Evolutionary conservation across 106 monocot species (phyloP), one percentile per base, ranked within the genome.

Genomic region (Platanthera guangdongensis): DNA sequence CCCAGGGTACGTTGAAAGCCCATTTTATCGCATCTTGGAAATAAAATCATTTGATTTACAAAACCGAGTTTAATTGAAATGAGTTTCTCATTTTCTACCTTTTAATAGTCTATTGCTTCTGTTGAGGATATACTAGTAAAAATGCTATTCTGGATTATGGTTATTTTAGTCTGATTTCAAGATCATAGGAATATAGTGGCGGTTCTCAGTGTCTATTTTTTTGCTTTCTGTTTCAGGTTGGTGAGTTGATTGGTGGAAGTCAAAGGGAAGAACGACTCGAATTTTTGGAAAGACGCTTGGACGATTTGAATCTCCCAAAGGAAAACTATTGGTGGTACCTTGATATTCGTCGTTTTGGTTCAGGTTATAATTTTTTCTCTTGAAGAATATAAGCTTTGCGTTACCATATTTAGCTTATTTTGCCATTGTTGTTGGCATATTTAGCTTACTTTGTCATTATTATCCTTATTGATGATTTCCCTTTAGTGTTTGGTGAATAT

Each of bases 191-290:
- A 60, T 19, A 60, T 60, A 1, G 5, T 55, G 55, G 18, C 18
- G 18, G 18, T 7, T 6, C 19, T 8, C 7, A 19, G 2, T 39
- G 39, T 39, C 39, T 39, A 39, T 39, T 39, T 39, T 39, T 39
- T 39, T 39, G 39, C 39, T 79, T 25, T 70, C 13, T 78, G 68
- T 65, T 74, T 60, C 51, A 97, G 96, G 87, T 97, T 74, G 96
- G 96, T 21, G 96, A 97, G 79, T 89, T 97, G 75, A 91, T 97
- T 85, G 96, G 96, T 80, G 96, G 93, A 87, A 97, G 96, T 80
- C 96, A 97, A 86, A 91, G 93, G 83, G 96, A 97, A 87, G 93
- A 97, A 81, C 93, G 96, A 4, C 91, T 97, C 78, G 84, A 97
- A 15, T 85, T 83, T 86, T 80, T 97, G 30, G 93, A 93, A 80